Evolutionary conservation across 495 filamentous ascomycete species (phyloP).

Genomic region (Penicillium psychrofluorescens): DNA sequence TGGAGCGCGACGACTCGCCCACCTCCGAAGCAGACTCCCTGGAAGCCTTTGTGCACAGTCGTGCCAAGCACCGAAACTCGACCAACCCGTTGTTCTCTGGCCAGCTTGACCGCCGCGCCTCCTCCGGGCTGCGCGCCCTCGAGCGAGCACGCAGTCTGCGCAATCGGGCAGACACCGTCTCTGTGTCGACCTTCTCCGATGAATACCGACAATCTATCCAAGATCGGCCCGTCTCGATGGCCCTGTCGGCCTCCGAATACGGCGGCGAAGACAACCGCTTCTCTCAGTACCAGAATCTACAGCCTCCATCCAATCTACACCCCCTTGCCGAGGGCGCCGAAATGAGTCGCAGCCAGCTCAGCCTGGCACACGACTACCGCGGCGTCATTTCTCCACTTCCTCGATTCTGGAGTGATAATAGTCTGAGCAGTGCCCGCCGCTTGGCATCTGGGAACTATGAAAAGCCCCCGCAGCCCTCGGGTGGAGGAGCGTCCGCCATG

Average conservation of each 20-base stretch:
- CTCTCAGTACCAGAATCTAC: slow-evolving; percentile 20
- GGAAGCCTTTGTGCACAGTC: slow-evolving; percentile 39
- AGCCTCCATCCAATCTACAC: slow-evolving; percentile 13
- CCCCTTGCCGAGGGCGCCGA: slow-evolving; percentile 17
- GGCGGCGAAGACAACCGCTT: slow-evolving; percentile 27
- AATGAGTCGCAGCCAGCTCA: slow-evolving; percentile 29
- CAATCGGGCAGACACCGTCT: slow-evolving; percentile 34
- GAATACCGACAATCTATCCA: slow-evolving; percentile 27
- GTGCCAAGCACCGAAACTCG: slow-evolving; percentile 36
- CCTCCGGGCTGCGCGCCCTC: slow-evolving; percentile 29
- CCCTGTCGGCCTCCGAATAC: slow-evolving; percentile 34
- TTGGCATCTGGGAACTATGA: slow-evolving; percentile 16
- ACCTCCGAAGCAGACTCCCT: slow-evolving; percentile 37
- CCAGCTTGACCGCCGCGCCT: slow-evolving; percentile 26
- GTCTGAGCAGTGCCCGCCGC: slow-evolving; percentile 20
- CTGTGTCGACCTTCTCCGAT: slow-evolving; percentile 27
- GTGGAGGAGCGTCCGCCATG: slow-evolving; percentile 6
- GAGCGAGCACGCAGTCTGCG: slow-evolving; percentile 30
- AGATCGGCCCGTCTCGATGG: slow-evolving; percentile 30
- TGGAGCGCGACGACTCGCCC: slow-evolving; percentile 27
- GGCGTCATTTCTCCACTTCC: slow-evolving; percentile 37
- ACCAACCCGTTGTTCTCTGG: slow-evolving; percentile 38
- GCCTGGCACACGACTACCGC: slow-evolving; percentile 35
- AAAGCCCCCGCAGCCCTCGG: not conserved
- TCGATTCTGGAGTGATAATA: slow-evolving; percentile 35